Evolutionary conservation across 2,329 filamentous ascomycete genomes (phyloP).

Genomic region (Monosporascus sp.): DNA sequence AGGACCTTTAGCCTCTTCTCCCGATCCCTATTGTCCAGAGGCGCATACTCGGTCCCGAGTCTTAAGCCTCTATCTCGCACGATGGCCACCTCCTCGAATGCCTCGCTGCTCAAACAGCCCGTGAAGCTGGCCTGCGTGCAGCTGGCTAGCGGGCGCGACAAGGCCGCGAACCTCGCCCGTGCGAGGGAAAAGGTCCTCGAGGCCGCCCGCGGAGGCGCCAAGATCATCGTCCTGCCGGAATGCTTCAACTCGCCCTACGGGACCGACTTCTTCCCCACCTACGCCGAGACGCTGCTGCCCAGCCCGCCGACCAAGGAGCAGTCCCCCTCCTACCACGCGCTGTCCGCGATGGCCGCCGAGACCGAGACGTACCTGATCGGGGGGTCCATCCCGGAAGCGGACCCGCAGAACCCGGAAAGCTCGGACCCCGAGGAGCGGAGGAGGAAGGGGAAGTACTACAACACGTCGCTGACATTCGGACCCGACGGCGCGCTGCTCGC

Average conservation of each 20-base stretch:
- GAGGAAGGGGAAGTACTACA: conserved; percentile 64
- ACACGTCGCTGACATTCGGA: conserved; percentile 81
- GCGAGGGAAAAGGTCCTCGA: conserved; percentile 79
- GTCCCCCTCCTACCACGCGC: conserved; percentile 80
- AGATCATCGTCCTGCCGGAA: conserved; percentile 88
- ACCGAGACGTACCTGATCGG: conserved; percentile 78
- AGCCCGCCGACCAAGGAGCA: conserved; percentile 65
- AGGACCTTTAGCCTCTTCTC: conserved; percentile 16
- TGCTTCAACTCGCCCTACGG: conserved; percentile 99
- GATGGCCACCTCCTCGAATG: conserved; percentile 21
- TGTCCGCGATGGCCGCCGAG: conserved; percentile 74
- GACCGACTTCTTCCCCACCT: conserved; percentile 80
- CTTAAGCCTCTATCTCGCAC: conserved; percentile 15
- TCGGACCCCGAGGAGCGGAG: too few species aligned
- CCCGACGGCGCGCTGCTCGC: conserved; percentile 76
- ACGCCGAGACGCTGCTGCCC: conserved; percentile 81
- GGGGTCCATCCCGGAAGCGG: conserved; percentile 86
- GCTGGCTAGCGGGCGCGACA: conserved; percentile 76
- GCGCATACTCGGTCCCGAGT: neutral
- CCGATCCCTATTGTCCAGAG: conserved; percentile 5
- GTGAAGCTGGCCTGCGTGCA: conserved; percentile 80
- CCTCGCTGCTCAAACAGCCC: conserved; percentile 62
- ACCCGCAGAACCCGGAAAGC: conserved; percentile 32
- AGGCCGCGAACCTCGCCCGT: conserved; percentile 74
- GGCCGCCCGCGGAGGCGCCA: conserved; percentile 70